Percentiles rank a stretch among this genome's conserved stretches.
phyloP scores from a whole-genome alignment of 2,329 filamentous ascomycete species.

The Malbranchea zuffiana region DNA sequence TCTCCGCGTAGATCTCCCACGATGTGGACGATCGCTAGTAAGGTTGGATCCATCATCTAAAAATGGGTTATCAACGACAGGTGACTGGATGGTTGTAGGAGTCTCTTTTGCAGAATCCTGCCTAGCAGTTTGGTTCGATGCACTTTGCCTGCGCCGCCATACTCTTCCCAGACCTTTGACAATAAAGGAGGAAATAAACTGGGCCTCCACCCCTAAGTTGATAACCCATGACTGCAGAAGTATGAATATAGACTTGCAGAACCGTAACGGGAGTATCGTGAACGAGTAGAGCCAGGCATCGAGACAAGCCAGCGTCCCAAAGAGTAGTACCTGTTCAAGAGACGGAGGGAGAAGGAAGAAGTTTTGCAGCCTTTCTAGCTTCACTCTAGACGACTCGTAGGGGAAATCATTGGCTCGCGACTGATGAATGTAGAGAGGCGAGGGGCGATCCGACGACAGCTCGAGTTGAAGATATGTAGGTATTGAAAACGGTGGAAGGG shows the following conservation, averaged over 20 bases:
- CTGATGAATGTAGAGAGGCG: constrained; percentile 53
- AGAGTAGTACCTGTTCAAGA: constrained; percentile 73
- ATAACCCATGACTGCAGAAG: constrained; percentile 68
- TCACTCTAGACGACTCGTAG: constrained; percentile 85
- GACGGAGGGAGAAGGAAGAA: constrained; percentile 72
- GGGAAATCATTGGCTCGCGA: constrained; percentile 51
- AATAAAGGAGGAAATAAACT: constrained; percentile 64
- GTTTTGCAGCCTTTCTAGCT: constrained; percentile 83
- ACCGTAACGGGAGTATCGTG: constrained; percentile 84
- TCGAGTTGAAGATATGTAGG: constrained; percentile 57
- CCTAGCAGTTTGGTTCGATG: constrained; percentile 13
- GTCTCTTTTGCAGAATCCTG: neutral
- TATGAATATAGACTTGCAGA: constrained; percentile 67
- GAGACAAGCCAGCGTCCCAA: constrained; percentile 81
- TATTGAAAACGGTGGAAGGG: constrained; percentile 51
- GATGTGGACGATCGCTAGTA: constrained; percentile 19
- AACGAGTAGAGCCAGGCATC: constrained; percentile 96
- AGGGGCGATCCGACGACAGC: constrained; percentile 49
- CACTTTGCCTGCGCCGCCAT: constrained; percentile 44
- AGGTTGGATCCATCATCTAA: constrained; percentile 6
- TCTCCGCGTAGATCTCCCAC: constrained; percentile 28
- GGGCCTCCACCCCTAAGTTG: constrained; percentile 58
- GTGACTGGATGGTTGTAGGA: neutral
- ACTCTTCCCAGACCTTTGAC: constrained; percentile 69
- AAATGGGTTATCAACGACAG: constrained; percentile 5